phyloP scores from a whole-genome alignment of 2,329 filamentous ascomycete genomes.

The Penicillium vulpinum region DNA sequence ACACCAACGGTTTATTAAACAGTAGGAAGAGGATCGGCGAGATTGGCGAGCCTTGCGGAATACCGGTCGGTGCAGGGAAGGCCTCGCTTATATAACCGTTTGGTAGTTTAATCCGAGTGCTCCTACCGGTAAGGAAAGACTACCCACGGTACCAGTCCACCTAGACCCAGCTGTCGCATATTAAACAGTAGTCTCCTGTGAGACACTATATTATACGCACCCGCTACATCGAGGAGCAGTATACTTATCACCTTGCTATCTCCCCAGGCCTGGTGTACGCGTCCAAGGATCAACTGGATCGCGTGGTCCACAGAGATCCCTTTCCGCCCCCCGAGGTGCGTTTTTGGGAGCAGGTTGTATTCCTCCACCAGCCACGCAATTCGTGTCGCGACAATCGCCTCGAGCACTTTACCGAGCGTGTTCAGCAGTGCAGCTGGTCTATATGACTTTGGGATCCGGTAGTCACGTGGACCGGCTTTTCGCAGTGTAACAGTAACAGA shows the following conservation, averaged over 20 bases:
- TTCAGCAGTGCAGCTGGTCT: neutral
- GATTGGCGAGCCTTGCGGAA: conserved; percentile 4
- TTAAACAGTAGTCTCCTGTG: neutral
- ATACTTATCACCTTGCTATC: neutral
- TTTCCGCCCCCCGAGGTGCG: neutral
- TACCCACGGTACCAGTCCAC: neutral
- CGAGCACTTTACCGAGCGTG: neutral
- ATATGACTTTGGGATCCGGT: neutral
- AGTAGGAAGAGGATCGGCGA: conserved; percentile 11
- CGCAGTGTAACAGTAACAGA: conserved; percentile 1
- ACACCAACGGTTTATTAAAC: neutral
- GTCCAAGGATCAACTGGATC: conserved; percentile 1
- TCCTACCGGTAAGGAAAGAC: neutral
- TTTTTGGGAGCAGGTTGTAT: neutral
- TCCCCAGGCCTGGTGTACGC: neutral
- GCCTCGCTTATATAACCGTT: neutral
- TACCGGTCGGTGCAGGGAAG: neutral
- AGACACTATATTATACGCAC: neutral
- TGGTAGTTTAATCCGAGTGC: neutral
- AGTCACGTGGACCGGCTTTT: neutral
- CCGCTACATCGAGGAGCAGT: neutral
- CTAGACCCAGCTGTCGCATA: neutral
- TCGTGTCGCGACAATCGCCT: neutral
- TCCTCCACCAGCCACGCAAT: neutral
- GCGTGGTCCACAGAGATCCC: neutral